A percentile compares a stretch with the other conserved stretches of the same genome.
These are phyloP conservation scores for Sclerotinia spermophila DNA, from an alignment of 2,329 filamentous ascomycete species.

Conservation along the genomic window DNA sequence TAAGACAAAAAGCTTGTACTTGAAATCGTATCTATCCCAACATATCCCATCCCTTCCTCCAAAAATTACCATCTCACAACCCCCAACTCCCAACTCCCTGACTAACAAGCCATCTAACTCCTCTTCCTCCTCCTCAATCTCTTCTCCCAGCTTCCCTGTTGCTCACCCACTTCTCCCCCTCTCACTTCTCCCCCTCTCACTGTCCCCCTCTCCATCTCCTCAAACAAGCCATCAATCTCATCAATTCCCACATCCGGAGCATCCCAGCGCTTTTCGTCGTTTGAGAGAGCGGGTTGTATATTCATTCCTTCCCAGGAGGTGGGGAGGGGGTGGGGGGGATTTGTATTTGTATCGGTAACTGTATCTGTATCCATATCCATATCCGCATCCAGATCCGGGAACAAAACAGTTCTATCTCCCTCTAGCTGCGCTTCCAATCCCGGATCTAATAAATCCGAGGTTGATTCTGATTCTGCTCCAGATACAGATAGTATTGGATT, in stretches of 20 bases:
- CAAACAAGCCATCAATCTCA: neutral
- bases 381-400: neutral
- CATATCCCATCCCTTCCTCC: too few relatives aligned
- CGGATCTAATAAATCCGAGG: too few relatives aligned
- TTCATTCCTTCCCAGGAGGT: neutral
- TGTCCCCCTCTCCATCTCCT: neutral
- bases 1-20: too few relatives aligned
- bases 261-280: neutral
- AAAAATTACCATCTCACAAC: neutral
- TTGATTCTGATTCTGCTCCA: neutral
- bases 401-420: neutral
- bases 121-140: neutral
- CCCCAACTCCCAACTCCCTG: too few relatives aligned
- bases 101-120: neutral
- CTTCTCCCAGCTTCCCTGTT: neutral
- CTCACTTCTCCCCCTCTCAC: too few relatives aligned
- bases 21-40: too few relatives aligned
- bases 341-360: neutral
- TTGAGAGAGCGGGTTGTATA: neutral
- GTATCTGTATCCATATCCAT: neutral
- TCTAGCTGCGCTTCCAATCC: neutral
- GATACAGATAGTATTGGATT: accelerated
- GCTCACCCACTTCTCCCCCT: neutral
- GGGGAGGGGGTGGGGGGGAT: neutral
- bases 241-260: neutral